A percentile compares a stretch with the other conserved stretches of the same genome.
phyloP scores from a whole-genome alignment of 2,329 filamentous ascomycete species.

The Westerdykella aurantiaca region DNA sequence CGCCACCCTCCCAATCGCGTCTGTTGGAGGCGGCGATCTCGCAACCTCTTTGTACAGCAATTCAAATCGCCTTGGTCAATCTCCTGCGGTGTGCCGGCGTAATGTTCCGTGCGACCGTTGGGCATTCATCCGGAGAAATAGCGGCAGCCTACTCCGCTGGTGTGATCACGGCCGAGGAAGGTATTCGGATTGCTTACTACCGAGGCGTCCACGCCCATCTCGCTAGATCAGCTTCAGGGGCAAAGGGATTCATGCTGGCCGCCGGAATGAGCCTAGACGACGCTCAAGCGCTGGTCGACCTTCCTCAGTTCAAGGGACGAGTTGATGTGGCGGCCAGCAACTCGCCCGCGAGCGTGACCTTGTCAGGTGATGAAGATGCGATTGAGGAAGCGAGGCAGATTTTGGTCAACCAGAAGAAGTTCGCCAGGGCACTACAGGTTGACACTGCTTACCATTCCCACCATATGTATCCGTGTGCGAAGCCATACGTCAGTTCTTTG shows the following conservation, averaged over 20 bases:
- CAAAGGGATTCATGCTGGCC: constrained; percentile 32
- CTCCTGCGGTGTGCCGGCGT: constrained; percentile 24
- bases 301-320: constrained; percentile 9
- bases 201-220: constrained; percentile 10
- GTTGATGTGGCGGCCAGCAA: constrained; percentile 21
- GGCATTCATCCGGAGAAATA: constrained; percentile 41
- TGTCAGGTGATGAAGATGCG: constrained; percentile 15
- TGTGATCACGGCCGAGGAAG: constrained; percentile 8
- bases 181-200: constrained; percentile 18
- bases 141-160: constrained; percentile 35
- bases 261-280: constrained; percentile 10
- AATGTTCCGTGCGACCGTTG: constrained; percentile 31
- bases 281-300: constrained; percentile 1
- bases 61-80: constrained; percentile 33
- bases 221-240: neutral
- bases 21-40: constrained; percentile 16
- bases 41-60: constrained; percentile 33
- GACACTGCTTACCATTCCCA: constrained; percentile 15
- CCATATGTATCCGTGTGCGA: constrained; percentile 10
- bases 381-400: constrained; percentile 3
- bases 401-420: constrained; percentile 6
- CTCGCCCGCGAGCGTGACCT: constrained; percentile 8
- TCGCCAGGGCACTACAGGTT: constrained; percentile 9
- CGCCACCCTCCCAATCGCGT: neutral
- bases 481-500: constrained; percentile 4